Conservation (phyloP, 148 eudicot genomes). For the Dysphania ambrosioides region DNA sequence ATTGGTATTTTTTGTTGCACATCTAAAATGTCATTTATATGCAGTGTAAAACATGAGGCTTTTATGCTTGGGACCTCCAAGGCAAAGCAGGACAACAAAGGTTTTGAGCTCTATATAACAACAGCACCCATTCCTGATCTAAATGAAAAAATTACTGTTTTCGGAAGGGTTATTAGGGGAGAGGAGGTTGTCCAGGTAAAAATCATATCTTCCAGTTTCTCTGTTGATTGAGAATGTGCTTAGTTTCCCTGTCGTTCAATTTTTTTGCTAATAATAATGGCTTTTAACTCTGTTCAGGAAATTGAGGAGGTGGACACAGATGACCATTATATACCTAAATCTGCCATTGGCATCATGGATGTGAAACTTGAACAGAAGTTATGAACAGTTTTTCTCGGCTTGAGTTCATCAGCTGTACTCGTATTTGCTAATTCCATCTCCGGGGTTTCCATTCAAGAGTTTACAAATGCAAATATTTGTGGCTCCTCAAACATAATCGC, state of each 20-base stretch:
- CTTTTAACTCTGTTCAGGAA: conserved; percentile 49
- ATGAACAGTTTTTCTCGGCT: conserved; percentile 15
- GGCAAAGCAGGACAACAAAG: conserved; percentile 50
- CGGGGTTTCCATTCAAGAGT: conserved; percentile 2
- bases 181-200: conserved; percentile 94
- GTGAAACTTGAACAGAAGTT: conserved; percentile 65
- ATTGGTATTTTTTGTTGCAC: conserved; percentile 4
- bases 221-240: not conserved
- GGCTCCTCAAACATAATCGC: conserved; percentile 6
- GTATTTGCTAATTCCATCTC: conserved; percentile 6
- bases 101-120: conserved; percentile 76
- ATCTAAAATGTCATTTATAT: not conserved
- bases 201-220: not conserved
- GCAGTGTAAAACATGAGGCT: conserved; percentile 91
- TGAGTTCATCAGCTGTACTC: not conserved
- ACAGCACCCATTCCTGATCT: conserved; percentile 94
- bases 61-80: conserved; percentile 96
- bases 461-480: conserved; percentile 3
- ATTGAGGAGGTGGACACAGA: conserved; percentile 96
- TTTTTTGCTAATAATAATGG: not conserved
- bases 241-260: not conserved
- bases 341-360: conserved; percentile 62
- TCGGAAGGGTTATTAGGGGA: conserved; percentile 85
- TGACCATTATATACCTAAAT: conserved; percentile 80
- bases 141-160: conserved; percentile 74